Base-by-base conservation (phyloP, 371 early-diverging fungal genomes). In the Mortierella sp. region DNA sequence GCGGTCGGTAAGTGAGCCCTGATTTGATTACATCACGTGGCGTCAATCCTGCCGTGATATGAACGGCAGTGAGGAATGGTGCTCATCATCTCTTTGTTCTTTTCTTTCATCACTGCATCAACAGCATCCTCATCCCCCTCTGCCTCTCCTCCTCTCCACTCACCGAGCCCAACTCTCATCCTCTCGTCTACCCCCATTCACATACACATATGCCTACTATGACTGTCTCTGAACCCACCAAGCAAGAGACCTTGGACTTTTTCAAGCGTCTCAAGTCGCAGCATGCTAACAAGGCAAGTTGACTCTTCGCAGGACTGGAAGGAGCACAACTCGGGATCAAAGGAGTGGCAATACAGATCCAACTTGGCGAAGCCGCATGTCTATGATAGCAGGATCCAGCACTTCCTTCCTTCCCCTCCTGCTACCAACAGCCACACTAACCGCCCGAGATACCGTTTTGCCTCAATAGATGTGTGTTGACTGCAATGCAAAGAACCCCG, bases 401-500 rank as follows among this genome's bases (percentile, higher is more conserved):
- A 31, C 31, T 1, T 13, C 47, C 47, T 47, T 13, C 25, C 25
- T 21, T 21, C 22, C 6, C 25, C 22, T 25, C 17, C 24, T 25
- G 21, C 25, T 25, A 48, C 7, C 25, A 48, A 24, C 27, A 12
- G 24, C 48, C 48, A 43, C 16, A 43, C n/a, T 22, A 40, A 34
- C 41, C 3, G 17, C 41, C 12, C n/a, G 10, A 27, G 28, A 9
- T 41, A 16, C 3, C 16, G 12, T 10, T 41, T 41, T 16, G 16
- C 48, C 12, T 19, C 51, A 52, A 34, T 79, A 94, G 92, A 82
- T 85, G 41, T 99, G 99, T 86, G 96, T 97, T 76, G 99, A 99
- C 82, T 99, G 99, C 80, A 87, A 87, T 39, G 90, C 92, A 55
- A 95, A 95, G 79, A 96, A 96, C 80, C 99, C 99, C 34, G 94